phyloP scores from a whole-genome alignment of 495 filamentous ascomycete species.

The Baudoinia panamericana region DNA sequence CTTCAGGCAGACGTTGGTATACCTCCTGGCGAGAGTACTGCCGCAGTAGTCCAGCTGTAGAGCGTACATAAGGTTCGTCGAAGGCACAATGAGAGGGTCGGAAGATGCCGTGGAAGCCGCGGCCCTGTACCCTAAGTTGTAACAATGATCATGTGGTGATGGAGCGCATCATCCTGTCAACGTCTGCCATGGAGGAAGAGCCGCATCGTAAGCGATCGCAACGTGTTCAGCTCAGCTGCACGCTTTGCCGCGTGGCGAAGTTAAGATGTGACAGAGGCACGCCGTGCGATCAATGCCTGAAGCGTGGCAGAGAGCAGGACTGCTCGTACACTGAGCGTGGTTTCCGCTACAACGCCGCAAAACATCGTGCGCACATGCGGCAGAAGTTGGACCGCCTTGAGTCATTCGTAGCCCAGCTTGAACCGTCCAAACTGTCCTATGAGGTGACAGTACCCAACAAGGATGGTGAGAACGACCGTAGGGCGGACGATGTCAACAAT shows the following conservation, averaged over 20 bases:
- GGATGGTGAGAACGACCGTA: background rate
- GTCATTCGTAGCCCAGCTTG: constrained; percentile 4
- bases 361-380: background rate
- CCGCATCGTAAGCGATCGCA: constrained; percentile 2
- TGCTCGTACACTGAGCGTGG: constrained; percentile 12
- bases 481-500: background rate
- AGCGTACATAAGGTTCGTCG: too few species aligned
- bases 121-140: too few species aligned
- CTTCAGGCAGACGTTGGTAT: too few species aligned
- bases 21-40: too few species aligned
- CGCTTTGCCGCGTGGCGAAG: constrained; percentile 1
- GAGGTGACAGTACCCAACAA: background rate
- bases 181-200: background rate
- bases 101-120: too few species aligned
- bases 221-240: constrained; percentile 8
- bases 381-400: constrained; percentile 11
- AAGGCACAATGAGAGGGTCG: too few species aligned
- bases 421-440: too few species aligned
- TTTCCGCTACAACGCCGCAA: constrained; percentile 4
- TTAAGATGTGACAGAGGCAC: constrained; percentile 6
- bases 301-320: constrained; percentile 1
- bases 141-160: too few species aligned
- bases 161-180: background rate
- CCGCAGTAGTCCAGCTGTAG: too few species aligned
- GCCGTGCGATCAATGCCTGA: constrained; percentile 10